Evolutionary conservation across 2,329 filamentous ascomycete genomes (phyloP).

Genomic region (Neopestalotiopsis clavispora): DNA sequence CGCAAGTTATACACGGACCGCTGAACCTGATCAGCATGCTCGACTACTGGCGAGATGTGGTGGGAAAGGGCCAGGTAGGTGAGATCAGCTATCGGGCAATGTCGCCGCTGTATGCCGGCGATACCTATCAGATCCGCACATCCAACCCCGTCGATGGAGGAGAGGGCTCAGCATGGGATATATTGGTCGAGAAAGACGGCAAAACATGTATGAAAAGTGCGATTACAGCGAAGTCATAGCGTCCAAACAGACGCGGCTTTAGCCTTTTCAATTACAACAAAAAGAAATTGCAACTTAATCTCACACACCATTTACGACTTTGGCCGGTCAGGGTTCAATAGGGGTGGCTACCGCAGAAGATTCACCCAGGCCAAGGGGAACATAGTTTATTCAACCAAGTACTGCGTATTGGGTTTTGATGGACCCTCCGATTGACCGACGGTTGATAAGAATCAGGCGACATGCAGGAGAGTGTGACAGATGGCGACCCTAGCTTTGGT

Average conservation of each 20-base stretch:
- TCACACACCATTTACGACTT: too few relatives aligned
- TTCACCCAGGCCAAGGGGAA: too few relatives aligned
- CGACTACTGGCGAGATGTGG: constrained; percentile 66
- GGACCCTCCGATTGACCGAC: too few relatives aligned
- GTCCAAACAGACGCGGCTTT: not conserved
- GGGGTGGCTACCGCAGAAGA: too few relatives aligned
- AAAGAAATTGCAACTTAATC: too few relatives aligned
- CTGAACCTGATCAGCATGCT: constrained; percentile 76
- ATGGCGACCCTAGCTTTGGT: too few relatives aligned
- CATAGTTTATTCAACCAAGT: too few relatives aligned
- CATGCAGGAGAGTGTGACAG: too few relatives aligned
- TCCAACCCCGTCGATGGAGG: constrained; percentile 41
- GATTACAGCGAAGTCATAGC: constrained; percentile 23
- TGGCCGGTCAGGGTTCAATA: too few relatives aligned
- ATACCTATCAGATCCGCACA: constrained; percentile 64
- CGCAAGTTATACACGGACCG: constrained; percentile 80
- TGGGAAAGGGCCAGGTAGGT: constrained; percentile 33
- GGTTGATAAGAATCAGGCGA: too few relatives aligned
- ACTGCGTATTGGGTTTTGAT: too few relatives aligned
- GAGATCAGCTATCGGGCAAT: constrained; percentile 70
- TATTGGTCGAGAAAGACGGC: constrained; percentile 51
- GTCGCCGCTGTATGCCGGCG: constrained; percentile 71
- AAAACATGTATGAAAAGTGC: constrained; percentile 42
- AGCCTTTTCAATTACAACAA: too few relatives aligned
- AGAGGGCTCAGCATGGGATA: constrained; percentile 41